Evolutionary conservation across 192 early-diverging fungal genomes (phyloP), one percentile per base, ranked within the genome.

Genomic region (Geranomyces michiganensis): DNA sequence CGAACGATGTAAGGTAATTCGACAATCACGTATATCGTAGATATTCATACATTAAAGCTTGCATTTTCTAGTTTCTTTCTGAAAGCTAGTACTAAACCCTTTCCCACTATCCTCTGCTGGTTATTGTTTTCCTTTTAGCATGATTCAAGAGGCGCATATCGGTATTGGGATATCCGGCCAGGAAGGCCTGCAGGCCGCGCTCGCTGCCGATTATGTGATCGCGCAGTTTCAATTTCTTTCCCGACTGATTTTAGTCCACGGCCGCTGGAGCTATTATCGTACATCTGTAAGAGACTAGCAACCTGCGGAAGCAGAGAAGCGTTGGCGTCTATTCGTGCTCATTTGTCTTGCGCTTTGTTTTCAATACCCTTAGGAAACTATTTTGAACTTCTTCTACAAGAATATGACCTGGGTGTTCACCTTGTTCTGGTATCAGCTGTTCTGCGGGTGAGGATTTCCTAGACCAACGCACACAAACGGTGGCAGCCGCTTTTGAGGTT

Each of bases 341-440:
- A 6, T 24, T 53, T 53, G 19, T 26, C 19, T n/a, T 26, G 19
- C 17, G n/a, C n/a, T n/a, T n/a, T n/a, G n/a, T n/a, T n/a, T n/a
- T n/a, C n/a, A n/a, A n/a, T n/a, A n/a, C n/a, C n/a, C 15, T 6
- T 41, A 72, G 70, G 95, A 93, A 79, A 82, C 94, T 82, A 94
- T 98, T 56, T 79, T 98, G 70, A 94, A 88, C 76, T 96, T 91
- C 70, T 98, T 98, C 81, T 98, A 96, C 83, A 98, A 98, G 81
- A 98, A 96, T 76, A 91, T 98, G 56, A 89, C 92, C 29, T 95
- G 92, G 93, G 88, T 94, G 9, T 92, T 92, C 74, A 87, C 91
- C 19, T 83, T 91, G 0, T 91, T 97, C 64, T 97, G 94, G 94
- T 94, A 85, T 84, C 93, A 94, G 67, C 90, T 97, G 66, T 93